Base-by-base conservation (phyloP, 2,329 filamentous ascomycete species). In the Niveomyces coronatus region DNA sequence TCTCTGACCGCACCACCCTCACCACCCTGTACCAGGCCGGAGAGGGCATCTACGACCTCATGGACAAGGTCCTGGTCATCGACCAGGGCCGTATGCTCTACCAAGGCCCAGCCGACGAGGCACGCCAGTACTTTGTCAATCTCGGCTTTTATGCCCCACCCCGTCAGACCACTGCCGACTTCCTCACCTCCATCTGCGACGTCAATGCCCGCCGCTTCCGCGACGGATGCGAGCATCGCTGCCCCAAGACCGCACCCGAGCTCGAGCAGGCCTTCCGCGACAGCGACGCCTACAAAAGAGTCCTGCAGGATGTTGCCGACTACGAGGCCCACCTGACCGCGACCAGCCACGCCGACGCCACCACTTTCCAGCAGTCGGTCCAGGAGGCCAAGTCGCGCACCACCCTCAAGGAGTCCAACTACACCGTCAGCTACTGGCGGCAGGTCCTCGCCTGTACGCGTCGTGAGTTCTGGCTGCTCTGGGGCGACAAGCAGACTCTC, bases 41-140 rank as follows among this genome's bases (percentile, higher is more conserved):
- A 6, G 61, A 67, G 42, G 61, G 56, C 3, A 66, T 67, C 37
- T 66, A 65, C 27, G 54, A 61, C 33, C 45, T 60, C 22, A 84
- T 88, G 71, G 84, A 91, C 54, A 88, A 88, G 57, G 83, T 88
- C 3, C 57, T 88, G 35, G 74, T 88, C 15, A 84, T 89, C 37
- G 80, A 88, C 46, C 64, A 74, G 35, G 84, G 84, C 1, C 74
- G 77, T 2, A 52, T 61, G 43, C 74, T 86, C 15, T 88, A 76
- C 60, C 88, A 78, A 48, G 84, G 84, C 3, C 66, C 66, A 0
- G 68, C 74, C 0, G 67, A 71, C 4, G 61, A 72, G 2, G 83
- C 82, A 1, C 82, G 74, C 51, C 56, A 67, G 19, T 88, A 83
- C 52, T 87, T 88, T 45, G 58, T 77, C 33, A 61, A 72, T n/a